Evolutionary conservation across 495 filamentous ascomycete species (phyloP), one percentile per base, ranked within the genome.

Genomic region (Penicillium steckii): DNA sequence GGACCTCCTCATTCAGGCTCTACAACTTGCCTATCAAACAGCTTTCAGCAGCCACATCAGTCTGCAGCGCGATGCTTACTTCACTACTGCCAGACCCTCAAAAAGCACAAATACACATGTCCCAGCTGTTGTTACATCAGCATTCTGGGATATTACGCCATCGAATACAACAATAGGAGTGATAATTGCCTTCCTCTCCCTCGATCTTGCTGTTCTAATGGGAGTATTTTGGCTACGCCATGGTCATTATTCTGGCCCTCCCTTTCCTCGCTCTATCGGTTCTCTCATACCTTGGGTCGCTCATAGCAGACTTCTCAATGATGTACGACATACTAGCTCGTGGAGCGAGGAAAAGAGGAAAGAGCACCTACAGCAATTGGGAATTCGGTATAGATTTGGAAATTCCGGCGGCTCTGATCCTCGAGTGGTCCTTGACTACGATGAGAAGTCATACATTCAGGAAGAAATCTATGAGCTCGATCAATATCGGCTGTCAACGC

Each of bases 271-370:
- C 10, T 57, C 62, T 0, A 47, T 63, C 25, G 65, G 65, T 0
- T 55, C 62, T 19, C 19, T 65, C 2, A 56, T 65, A 3, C 65
- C 65, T 1, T 65, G 59, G 62, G 46, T 68, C 18, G 33, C 48
- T 1, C 32, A 57, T 1, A 65, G 55, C 29, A 49, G 53, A 1
- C 57, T 65, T 47, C 41, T 65, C 3, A 9, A 30, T 9, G 57
- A 64, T 15, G 21, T 52, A 3, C 48, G 50, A 12, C 43, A 22
- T 3, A 54, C 37, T 1, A 26, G 22, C 19, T 26, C 24, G 2
- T 48, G 46, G 52, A 48, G 33, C 26, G 44, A 29, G 22, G n/a
- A 40, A 1, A 35, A 56, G 27, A 47, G 43, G 12, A 43, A 46
- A 6, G 30, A 40, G n/a, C 48, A 56, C 4, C 24, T 50, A 12